Evolutionary conservation across 345 rosid genomes (phyloP), one percentile per base, ranked within the genome.

Genomic region (Lumnitzera littorea): DNA sequence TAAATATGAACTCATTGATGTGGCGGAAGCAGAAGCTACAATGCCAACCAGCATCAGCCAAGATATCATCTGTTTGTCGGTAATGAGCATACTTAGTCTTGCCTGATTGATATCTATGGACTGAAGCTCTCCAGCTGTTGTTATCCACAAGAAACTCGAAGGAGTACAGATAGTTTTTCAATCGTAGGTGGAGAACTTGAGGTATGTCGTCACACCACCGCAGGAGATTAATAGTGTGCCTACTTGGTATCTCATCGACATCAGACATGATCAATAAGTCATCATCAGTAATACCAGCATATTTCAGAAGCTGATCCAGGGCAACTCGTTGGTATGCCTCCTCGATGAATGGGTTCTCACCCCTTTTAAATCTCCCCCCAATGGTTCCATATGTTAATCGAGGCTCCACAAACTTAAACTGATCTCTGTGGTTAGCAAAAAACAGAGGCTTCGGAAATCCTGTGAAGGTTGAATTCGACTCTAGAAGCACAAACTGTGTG

Each of bases 51-150:
- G 88, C 78, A 56, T 83, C 88, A 8, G 85, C 80, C 66, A 83
- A 72, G 41, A 83, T 59, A 57, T 72, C 70, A 59, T 80, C 84
- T 2, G 80, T 60, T 58, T 83, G 88, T 43, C 88, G 85, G 63
- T 76, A 83, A 72, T 83, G 88, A 0, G 80, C 85, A 55, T 83
- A 83, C 31, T 70, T 70, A 0, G 88, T 83, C 66, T 63, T 72
- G 16, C 88, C 88, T 1, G 72, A 54, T 70, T 76, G 73, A 62
- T 83, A 83, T 56, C 74, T 70, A 59, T 90, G 96, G 16, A 89
- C 88, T 0, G 96, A 87, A 4, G 95, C 91, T 70, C 96, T 83
- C 96, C 96, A 89, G 79, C 95, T 87, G 68, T 81, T 83, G 41
- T 74, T 67, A 60, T 87, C 95, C 57, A 80, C 72, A 1, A 82